Conservation (phyloP, 208 protist species). For the Trichomonas gallinae region DNA sequence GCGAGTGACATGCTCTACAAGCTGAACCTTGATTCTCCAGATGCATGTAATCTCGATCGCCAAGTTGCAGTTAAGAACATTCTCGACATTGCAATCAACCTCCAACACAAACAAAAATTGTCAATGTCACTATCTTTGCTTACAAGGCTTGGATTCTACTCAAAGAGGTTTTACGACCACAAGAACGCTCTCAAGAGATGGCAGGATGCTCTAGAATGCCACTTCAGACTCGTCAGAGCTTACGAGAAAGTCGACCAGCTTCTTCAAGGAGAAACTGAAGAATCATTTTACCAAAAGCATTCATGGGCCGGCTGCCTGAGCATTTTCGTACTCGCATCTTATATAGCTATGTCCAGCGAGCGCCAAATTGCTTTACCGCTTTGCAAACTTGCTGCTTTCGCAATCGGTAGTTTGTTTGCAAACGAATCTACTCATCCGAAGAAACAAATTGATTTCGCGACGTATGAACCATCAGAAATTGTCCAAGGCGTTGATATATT, state of each 20-base stretch:
- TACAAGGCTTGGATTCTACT: not conserved
- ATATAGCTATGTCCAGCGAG: not conserved
- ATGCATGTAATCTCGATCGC: not conserved
- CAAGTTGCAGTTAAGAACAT: not conserved
- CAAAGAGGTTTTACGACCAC: not conserved
- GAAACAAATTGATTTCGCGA: not conserved
- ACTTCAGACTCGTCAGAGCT: not conserved
- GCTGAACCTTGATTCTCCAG: too few relatives aligned
- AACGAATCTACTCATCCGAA: not conserved
- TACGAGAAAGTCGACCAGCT: slow-evolving; percentile 12
- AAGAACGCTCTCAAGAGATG: not conserved
- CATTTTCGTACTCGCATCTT: not conserved
- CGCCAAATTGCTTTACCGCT: not conserved
- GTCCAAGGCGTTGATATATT: not conserved
- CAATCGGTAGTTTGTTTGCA: not conserved
- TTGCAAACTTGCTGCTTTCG: not conserved
- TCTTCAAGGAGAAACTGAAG: not conserved
- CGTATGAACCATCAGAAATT: not conserved
- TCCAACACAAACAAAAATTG: slow-evolving; percentile 5
- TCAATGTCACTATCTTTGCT: not conserved
- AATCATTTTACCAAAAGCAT: not conserved
- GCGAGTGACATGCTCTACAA: not conserved
- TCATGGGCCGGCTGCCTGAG: not conserved
- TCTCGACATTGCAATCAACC: not conserved
- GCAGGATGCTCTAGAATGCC: not conserved